Conservation (phyloP, 805 yeast species). For the Saturnispora silvae region DNA sequence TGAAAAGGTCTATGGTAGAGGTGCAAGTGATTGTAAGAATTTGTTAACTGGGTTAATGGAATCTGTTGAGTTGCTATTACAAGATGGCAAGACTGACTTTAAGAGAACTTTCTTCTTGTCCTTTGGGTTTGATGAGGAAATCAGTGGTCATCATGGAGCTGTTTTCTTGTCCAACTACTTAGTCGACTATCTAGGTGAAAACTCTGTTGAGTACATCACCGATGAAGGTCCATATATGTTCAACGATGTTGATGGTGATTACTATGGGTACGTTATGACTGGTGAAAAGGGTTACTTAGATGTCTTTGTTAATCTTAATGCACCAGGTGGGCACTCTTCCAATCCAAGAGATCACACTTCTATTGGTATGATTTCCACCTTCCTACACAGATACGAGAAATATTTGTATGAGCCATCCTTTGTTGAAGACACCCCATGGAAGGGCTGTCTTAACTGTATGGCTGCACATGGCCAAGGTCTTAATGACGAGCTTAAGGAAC, state of each 20-base stretch:
- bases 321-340: constrained; percentile 41
- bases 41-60: constrained; percentile 37
- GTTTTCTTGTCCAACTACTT: constrained; percentile 26
- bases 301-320: constrained; percentile 28
- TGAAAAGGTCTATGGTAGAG: constrained; percentile 28
- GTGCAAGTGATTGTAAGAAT: constrained; percentile 32
- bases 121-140: constrained; percentile 76
- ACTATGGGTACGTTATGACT: constrained; percentile 32
- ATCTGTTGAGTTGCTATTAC: constrained; percentile 44
- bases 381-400: constrained; percentile 44
- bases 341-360: constrained; percentile 38
- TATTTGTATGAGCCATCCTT: constrained; percentile 39
- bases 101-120: constrained; percentile 52
- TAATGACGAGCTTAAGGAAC: constrained; percentile 4
- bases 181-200: constrained; percentile 28
- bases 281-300: constrained; percentile 39
- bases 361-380: constrained; percentile 41
- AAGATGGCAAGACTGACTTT: constrained; percentile 37
- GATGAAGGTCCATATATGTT: constrained; percentile 32
- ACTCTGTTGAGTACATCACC: constrained; percentile 30
- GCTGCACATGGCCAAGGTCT: constrained; percentile 36
- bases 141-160: constrained; percentile 59
- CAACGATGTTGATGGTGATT: constrained; percentile 28
- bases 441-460: constrained; percentile 46
- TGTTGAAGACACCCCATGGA: constrained; percentile 31